A percentile compares a stretch with the other conserved stretches of the same genome.
These are phyloP conservation scores for Lentinula guzmanii DNA, from an alignment of 768 basidiomycete species.

Conservation along the genomic window DNA sequence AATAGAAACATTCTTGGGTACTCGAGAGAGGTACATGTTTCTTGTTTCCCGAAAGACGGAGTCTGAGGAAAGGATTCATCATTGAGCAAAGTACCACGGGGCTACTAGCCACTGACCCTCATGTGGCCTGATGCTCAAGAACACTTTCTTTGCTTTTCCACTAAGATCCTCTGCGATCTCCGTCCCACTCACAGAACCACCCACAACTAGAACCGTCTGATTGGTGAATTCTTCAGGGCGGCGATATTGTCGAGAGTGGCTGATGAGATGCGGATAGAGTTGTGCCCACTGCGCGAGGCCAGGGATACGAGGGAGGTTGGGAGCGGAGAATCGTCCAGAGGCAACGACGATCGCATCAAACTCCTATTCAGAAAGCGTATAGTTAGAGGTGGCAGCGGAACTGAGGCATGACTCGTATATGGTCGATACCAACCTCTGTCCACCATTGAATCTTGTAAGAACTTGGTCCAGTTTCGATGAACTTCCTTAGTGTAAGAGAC, in stretches of 20 bases:
- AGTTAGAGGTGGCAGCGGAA: background rate
- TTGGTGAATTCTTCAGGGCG: conserved; percentile 27
- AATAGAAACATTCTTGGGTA: conserved; percentile 25
- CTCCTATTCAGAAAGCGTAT: conserved; percentile 14
- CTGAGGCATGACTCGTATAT: too few relatives aligned
- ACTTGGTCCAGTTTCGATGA: conserved; percentile 15
- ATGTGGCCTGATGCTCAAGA: conserved; percentile 22
- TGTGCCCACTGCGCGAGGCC: conserved; percentile 29
- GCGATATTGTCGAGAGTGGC: conserved; percentile 38
- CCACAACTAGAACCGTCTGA: conserved; percentile 36
- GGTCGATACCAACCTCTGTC: conserved; percentile 22
- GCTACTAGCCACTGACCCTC: background rate
- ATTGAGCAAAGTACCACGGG: background rate
- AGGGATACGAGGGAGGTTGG: conserved; percentile 24
- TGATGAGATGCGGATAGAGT: conserved; percentile 25
- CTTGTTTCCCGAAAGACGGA: background rate
- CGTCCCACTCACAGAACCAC: conserved; percentile 27
- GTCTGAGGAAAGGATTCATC: background rate
- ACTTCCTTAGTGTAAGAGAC: conserved; percentile 26
- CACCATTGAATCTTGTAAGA: conserved; percentile 28
- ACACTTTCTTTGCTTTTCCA: conserved; percentile 23
- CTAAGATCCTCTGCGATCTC: conserved; percentile 20
- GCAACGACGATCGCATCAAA: conserved; percentile 30
- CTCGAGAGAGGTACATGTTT: background rate
- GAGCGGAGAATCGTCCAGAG: conserved; percentile 28